Conservation (phyloP, 1,284 basidiomycete genomes). For the Earliella scabrosa region DNA sequence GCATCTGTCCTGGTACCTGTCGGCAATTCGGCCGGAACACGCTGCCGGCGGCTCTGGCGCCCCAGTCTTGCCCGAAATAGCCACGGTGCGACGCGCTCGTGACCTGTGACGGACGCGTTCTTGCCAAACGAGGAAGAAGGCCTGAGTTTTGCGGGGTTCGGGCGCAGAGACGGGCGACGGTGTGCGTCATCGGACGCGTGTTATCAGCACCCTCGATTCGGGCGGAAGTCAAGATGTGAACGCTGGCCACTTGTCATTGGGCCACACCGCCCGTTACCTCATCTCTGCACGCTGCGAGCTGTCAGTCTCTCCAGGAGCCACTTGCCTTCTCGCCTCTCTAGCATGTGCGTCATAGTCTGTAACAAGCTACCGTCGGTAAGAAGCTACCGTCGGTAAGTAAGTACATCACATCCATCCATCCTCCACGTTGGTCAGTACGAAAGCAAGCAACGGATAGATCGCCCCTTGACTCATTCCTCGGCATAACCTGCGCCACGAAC, state of each 20-base stretch:
- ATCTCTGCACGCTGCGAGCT: not conserved
- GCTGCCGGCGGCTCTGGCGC: slow-evolving; percentile 9
- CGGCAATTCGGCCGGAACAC: slow-evolving; percentile 12
- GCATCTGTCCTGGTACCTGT: slow-evolving; percentile 7
- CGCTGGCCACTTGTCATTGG: not conserved
- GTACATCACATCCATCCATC: too few relatives aligned
- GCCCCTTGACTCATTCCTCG: too few relatives aligned
- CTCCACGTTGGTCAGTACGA: too few relatives aligned
- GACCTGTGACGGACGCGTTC: slow-evolving; percentile 20
- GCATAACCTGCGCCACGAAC: too few relatives aligned
- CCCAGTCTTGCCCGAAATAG: not conserved
- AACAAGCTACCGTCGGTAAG: too few relatives aligned
- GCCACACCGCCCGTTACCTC: not conserved
- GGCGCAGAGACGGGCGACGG: slow-evolving; percentile 1
- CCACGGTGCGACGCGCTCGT: slow-evolving; percentile 13
- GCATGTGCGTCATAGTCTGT: too few relatives aligned
- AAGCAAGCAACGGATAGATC: too few relatives aligned
- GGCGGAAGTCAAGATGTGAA: not conserved
- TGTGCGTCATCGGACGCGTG: slow-evolving; percentile 14
- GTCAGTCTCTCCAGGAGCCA: too few relatives aligned
- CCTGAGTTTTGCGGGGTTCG: slow-evolving; percentile 9
- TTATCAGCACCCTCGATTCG: slow-evolving; percentile 23
- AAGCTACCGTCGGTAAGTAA: too few relatives aligned
- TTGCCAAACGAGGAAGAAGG: slow-evolving; percentile 1
- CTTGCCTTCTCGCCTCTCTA: too few relatives aligned